Evolutionary conservation across 1,284 basidiomycete genomes (phyloP), one percentile per base, ranked within the genome.

Genomic region (Xerocomus nothofagi): DNA sequence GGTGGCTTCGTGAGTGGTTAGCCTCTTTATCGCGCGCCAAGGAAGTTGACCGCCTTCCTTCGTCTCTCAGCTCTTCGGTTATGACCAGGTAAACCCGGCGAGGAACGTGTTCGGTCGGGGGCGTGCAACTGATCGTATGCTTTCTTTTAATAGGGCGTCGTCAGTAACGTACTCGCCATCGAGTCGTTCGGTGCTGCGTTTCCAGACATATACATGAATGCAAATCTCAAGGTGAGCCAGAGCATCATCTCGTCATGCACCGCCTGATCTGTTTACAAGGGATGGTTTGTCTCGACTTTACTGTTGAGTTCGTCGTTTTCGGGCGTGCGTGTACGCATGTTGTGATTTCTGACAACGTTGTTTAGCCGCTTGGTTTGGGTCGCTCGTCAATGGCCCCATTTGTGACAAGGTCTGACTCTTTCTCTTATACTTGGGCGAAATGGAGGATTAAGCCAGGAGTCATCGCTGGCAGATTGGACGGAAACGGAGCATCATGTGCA

Each of bases 181-280:
- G 61, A 67, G 33, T 68, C 67, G 20, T 67, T 67, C n/a, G 65
- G 68, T 23, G 65, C 65, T 24, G 60, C 65, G 18, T 67, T 70
- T 49, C 65, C 65, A 20, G 56, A 53, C 14, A 64, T 67, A 17
- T 67, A 70, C 43, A 61, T 50, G 65, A 27, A 66, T 47, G 47
- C 59, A 15, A 49, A 10, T 23, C 55, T 70, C 39, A 68, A 67
- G 53, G 65, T 66, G 27, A 45, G 41, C 4, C n/a, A 3, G 18
- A 10, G 17, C 18, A 6, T 39, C 9, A n/a, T 6, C 17, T 37
- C 17, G 3, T 46, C 21, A 26, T 20, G 27, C 11, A 4, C 15
- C 12, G 9, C 6, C 43, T 55, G 42, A 67, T 18, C 11, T 12
- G 14, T 33, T 14, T 39, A 1, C 34, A 43, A 69, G 65, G 68